These are phyloP conservation scores for Elasticomyces elasticus DNA, from an alignment of 495 filamentous ascomycete species.

Conservation along the genomic window DNA sequence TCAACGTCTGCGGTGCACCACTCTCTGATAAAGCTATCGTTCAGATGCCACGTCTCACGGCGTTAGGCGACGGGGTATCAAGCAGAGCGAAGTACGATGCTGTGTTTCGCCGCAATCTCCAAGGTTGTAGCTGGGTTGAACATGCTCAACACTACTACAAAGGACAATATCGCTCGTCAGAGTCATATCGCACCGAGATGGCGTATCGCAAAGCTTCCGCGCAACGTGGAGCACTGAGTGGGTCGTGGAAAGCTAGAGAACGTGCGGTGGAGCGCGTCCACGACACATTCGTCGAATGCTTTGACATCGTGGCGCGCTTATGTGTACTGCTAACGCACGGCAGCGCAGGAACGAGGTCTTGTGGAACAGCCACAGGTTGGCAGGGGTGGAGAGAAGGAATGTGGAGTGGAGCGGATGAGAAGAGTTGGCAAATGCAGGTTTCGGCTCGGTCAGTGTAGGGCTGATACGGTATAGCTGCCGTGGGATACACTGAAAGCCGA, in stretches of 20 bases:
- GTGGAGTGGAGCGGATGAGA: background rate
- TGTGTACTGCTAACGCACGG: background rate
- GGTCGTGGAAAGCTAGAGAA: background rate
- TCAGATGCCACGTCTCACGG: too few species aligned
- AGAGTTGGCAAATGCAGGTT: too few species aligned
- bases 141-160: too few species aligned
- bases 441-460: too few species aligned
- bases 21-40: background rate
- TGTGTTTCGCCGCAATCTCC: too few species aligned
- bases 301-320: constrained; percentile 2
- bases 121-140: too few species aligned
- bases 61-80: too few species aligned
- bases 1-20: background rate
- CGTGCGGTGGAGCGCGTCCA: constrained; percentile 2
- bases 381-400: background rate
- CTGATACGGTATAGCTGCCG: too few species aligned
- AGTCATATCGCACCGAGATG: background rate
- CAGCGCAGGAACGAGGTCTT: background rate
- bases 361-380: background rate
- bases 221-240: background rate
- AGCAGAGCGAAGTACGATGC: too few species aligned
- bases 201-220: background rate
- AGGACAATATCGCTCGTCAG: too few species aligned
- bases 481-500: too few species aligned
- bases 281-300: constrained; percentile 6